Percentiles rank a stretch among this genome's conserved stretches.
Conservation (phyloP, 192 early-diverging fungal species). For the Coemansia aciculifera region DNA sequence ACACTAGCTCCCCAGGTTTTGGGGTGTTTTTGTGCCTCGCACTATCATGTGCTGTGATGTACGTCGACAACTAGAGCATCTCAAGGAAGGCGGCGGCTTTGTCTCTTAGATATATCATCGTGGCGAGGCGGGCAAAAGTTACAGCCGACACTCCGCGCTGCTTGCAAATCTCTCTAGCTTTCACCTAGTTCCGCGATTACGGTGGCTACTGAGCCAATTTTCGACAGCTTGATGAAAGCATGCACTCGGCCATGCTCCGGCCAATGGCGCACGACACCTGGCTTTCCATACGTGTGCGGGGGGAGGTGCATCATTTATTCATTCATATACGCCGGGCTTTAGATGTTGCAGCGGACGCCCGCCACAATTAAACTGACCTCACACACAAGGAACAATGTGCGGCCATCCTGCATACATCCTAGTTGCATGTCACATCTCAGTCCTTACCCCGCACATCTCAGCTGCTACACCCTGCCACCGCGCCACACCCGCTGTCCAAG, state of each 20-base stretch:
- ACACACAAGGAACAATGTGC: background rate
- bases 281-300: background rate
- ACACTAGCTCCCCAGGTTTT: background rate
- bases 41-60: conserved; percentile 2
- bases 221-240: background rate
- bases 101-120: too few relatives aligned
- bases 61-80: too few relatives aligned
- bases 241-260: background rate
- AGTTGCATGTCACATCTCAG: background rate
- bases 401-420: background rate
- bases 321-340: conserved; percentile 2
- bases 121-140: too few relatives aligned
- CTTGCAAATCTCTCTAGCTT: background rate
- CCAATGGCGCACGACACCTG: background rate
- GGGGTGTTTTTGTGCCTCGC: background rate
- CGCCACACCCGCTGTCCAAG: background rate
- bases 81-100: too few relatives aligned
- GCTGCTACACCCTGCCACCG: background rate
- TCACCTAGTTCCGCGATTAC: background rate
- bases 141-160: background rate
- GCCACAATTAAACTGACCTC: background rate
- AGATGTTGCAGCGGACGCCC: background rate
- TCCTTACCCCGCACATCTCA: background rate
- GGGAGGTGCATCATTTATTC: background rate
- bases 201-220: background rate